phyloP scores from a whole-genome alignment of 257 asterid species.

The Nicotiana obtusifolia region DNA sequence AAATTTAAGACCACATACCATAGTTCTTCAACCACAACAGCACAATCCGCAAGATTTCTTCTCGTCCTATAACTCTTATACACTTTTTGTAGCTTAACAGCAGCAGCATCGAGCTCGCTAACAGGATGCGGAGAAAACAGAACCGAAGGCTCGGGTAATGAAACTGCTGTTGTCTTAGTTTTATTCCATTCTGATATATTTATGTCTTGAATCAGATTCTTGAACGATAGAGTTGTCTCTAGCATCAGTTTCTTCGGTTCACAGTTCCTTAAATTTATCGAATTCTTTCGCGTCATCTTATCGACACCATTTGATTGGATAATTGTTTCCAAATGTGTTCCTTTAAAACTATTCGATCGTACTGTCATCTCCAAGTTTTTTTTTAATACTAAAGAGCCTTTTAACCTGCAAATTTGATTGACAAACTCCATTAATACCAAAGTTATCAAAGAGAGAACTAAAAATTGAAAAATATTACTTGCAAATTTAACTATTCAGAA shows the following conservation, averaged over 20 bases:
- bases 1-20: constrained; percentile 44
- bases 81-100: constrained; percentile 79
- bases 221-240: constrained; percentile 59
- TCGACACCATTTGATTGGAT: constrained; percentile 20
- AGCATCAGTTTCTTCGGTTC: constrained; percentile 64
- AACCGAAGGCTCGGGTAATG: constrained; percentile 58
- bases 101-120: constrained; percentile 88
- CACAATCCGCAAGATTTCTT: constrained; percentile 92
- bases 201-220: constrained; percentile 40
- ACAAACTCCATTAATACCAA: background rate
- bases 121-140: constrained; percentile 65
- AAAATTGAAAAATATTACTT: background rate
- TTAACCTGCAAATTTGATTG: background rate
- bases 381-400: background rate
- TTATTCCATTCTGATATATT: constrained; percentile 20
- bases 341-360: constrained; percentile 26
- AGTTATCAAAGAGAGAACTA: background rate
- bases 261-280: constrained; percentile 42
- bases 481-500: background rate
- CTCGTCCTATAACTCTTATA: constrained; percentile 89
- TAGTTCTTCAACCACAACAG: constrained; percentile 92
- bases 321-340: constrained; percentile 27
- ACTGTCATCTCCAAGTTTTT: constrained; percentile 26
- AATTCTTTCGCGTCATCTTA: constrained; percentile 45
- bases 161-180: constrained; percentile 8